Base-by-base conservation (phyloP, 2,329 filamentous ascomycete genomes). In the Aspergillus transmontanensis region DNA sequence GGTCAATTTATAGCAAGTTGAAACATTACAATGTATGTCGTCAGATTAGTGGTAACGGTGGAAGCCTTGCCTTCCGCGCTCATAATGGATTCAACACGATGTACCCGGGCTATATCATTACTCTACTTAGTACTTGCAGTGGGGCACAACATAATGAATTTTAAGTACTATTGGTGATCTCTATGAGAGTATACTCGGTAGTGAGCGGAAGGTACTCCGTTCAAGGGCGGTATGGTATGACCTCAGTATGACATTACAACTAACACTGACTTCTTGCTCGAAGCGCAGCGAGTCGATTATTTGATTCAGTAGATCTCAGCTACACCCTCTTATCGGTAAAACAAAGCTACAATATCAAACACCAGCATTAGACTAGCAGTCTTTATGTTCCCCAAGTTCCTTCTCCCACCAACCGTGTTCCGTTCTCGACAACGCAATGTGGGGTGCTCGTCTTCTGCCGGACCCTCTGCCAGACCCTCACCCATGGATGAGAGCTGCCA, bases 341-440 rank as follows among this genome's bases (percentile, higher is more conserved):
- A 21, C 14, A 30, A 19, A 30, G 5, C 7, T 11, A 43, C 26
- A 69, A 66, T 48, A 65, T 64, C 7, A 48, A 64, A 23, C 36
- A 21, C 28, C n/a, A 39, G 32, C 5, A 36, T 39, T 21, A 55
- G 12, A 55, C 26, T 28, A 28, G 14, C 39, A 39, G 21, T 55
- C 51, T 61, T 59, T 45, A 68, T 81, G 66, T 85, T 86, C 73
- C 83, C 84, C 19, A 81, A 79, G 45, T 86, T 84, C 68, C 77
- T 86, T 51, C 74, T 84, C 60, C 81, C 82, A 10, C 79, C 82
- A 16, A 72, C 81, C 5, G 77, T 82, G 14, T 84, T 85, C 72
- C 81, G 80, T 43, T 75, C 80, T 51, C 70, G 60, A 34, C 60
- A 64, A 39, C 64, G 58, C 14, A 60, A 61, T 57, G 64, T 59